Conservation (phyloP, 345 rosid genomes). For the Lepidium didymum region DNA sequence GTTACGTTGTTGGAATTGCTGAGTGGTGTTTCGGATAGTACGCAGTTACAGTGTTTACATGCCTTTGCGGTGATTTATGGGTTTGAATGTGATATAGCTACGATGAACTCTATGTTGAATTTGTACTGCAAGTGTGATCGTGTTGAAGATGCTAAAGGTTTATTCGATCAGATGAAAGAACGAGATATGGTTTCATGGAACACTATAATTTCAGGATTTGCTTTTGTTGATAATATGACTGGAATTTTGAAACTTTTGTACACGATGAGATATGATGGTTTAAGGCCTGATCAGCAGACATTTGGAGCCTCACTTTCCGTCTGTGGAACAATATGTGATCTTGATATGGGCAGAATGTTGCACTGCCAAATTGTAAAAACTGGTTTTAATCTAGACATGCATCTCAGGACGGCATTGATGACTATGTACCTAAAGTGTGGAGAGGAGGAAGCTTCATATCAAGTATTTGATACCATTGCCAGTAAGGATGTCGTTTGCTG, state of each 20-base stretch:
- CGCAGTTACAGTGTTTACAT: slow-evolving; percentile 41
- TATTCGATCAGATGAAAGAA: slow-evolving; percentile 39
- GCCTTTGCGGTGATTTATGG: slow-evolving; percentile 38
- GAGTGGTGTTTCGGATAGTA: slow-evolving; percentile 33
- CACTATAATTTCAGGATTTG: slow-evolving; percentile 43
- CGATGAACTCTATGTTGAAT: slow-evolving; percentile 40
- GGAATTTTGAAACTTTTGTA: slow-evolving; percentile 35
- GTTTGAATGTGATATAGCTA: slow-evolving; percentile 32
- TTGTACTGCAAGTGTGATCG: slow-evolving; percentile 38
- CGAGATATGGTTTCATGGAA: slow-evolving; percentile 57
- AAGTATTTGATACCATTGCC: slow-evolving; percentile 29
- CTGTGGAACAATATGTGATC: slow-evolving; percentile 32
- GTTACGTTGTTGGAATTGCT: slow-evolving; percentile 49
- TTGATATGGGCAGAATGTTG: slow-evolving; percentile 39
- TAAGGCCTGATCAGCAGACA: slow-evolving; percentile 43
- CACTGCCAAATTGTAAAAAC: slow-evolving; percentile 48
- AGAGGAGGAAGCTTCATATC: slow-evolving; percentile 37
- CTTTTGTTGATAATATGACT: slow-evolving; percentile 31
- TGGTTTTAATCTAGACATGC: slow-evolving; percentile 43
- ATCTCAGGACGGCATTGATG: slow-evolving; percentile 52
- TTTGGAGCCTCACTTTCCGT: slow-evolving; percentile 39
- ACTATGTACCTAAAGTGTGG: slow-evolving; percentile 68
- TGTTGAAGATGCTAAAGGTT: slow-evolving; percentile 36
- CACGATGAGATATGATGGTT: slow-evolving; percentile 35
- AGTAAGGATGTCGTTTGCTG: slow-evolving; percentile 61